A percentile compares a stretch with the other conserved stretches of the same genome.
Evolutionary conservation across 345 rosid genomes (phyloP).

Genomic region (Jatropha curcas): DNA sequence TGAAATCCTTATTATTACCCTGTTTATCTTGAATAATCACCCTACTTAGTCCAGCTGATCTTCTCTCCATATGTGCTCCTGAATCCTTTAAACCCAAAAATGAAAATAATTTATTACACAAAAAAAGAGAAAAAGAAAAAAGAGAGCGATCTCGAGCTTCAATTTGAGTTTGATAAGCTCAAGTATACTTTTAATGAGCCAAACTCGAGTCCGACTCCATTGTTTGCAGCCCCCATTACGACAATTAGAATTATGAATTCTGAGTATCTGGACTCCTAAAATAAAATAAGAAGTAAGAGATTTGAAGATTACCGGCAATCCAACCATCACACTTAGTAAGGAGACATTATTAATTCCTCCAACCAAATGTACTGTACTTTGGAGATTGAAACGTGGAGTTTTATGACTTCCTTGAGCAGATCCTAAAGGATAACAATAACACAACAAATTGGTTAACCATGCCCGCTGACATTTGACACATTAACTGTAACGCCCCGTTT

Average conservation of each 20-base stretch:
- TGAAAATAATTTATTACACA: background rate
- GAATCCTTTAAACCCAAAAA: constrained; percentile 45
- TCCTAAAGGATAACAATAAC: constrained; percentile 32
- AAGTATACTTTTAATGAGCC: too few relatives aligned
- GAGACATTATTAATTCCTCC: constrained; percentile 62
- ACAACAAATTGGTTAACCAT: background rate
- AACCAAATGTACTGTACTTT: constrained; percentile 37
- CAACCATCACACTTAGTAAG: constrained; percentile 80
- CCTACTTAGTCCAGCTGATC: constrained; percentile 47
- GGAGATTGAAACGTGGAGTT: constrained; percentile 35
- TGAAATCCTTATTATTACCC: constrained; percentile 32
- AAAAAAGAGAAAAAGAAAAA: too few relatives aligned
- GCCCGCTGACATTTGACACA: background rate
- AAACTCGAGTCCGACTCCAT: too few relatives aligned
- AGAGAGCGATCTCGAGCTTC: too few relatives aligned
- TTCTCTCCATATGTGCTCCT: constrained; percentile 69
- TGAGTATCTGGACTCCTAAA: too few relatives aligned
- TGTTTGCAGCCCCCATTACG: too few relatives aligned
- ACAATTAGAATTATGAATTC: too few relatives aligned
- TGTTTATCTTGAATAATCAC: constrained; percentile 36
- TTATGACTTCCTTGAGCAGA: constrained; percentile 55
- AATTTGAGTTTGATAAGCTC: too few relatives aligned
- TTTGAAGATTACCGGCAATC: constrained; percentile 61
- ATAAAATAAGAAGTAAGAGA: background rate
- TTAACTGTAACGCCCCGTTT: too few relatives aligned